Evolutionary conservation across 345 rosid species (phyloP), one percentile per base, ranked within the genome.

Genomic region (Populus euphratica): DNA sequence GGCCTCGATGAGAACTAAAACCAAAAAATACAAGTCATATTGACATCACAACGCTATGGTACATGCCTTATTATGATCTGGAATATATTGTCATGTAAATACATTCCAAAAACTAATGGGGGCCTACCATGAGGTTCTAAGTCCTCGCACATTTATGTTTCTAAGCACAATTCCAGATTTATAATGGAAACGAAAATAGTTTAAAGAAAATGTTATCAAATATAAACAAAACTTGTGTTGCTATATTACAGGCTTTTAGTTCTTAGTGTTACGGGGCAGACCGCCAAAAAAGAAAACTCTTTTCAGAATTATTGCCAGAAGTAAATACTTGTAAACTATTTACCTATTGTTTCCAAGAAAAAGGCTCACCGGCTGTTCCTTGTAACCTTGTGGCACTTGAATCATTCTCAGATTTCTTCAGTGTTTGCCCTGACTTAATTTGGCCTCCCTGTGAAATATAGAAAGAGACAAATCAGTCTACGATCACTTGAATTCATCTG

Each of bases 381-480:
- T 33, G 81, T 25, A 74, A 63, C 73, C 78, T 86, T 33, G 75
- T 47, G 31, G 87, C 79, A 63, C 69, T 81, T 52, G 89, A 78
- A 80, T 85, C 91, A 71, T 69, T 79, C 79, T 89, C 81, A 25
- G 86, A 77, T 83, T 81, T 86, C 81, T 77, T 91, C 17, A 85
- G 78, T 44, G 83, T 75, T 49, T 67, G 82, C 69, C 83, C 86
- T 69, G 77, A 79, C 86, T 87, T 91, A 77, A 73, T 72, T 77
- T 84, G 91, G 68, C 84, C 86, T 76, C 86, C 90, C 91, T 90
- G 81, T 9, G 62, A 59, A 80, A 65, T 41, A 18, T 70, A 21
- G 9, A 80, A 47, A 25, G 73, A 44, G 9, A 54, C 54, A 47
- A 39, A 54, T 36, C 44, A 69, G 73, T 66, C 63, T 27, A 47